These are phyloP conservation scores for Hawksworthiomyces lignivorus DNA, from an alignment of 2,329 filamentous ascomycete species.

Conservation along the genomic window DNA sequence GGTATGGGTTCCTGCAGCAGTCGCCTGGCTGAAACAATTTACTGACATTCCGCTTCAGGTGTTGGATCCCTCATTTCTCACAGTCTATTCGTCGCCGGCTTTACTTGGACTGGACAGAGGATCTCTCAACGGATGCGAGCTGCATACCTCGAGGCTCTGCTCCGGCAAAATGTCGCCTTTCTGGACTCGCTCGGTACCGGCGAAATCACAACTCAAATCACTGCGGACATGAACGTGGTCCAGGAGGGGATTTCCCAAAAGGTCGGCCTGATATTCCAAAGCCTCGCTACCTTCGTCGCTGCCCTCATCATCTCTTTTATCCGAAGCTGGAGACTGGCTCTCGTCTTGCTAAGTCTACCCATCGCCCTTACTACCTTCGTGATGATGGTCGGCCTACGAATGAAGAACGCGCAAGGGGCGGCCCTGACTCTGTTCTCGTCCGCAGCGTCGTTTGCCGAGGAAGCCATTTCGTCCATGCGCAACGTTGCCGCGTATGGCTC, in stretches of 20 bases:
- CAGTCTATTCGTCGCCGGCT: slow-evolving; percentile 16
- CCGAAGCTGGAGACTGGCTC: slow-evolving; percentile 34
- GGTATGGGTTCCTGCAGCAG: too few species aligned
- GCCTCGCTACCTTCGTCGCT: too few species aligned
- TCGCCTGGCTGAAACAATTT: too few species aligned
- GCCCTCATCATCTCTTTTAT: too few species aligned
- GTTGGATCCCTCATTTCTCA: background rate
- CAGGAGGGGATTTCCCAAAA: slow-evolving; percentile 39
- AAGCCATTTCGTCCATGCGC: slow-evolving; percentile 5
- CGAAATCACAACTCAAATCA: slow-evolving; percentile 38
- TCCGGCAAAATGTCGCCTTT: slow-evolving; percentile 8
- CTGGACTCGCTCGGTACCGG: slow-evolving; percentile 26
- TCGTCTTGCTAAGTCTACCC: slow-evolving; percentile 20
- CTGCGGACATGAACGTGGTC: slow-evolving; percentile 39
- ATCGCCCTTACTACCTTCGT: slow-evolving; percentile 4
- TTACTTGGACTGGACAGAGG: slow-evolving; percentile 36
- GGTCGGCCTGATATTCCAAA: slow-evolving; percentile 34
- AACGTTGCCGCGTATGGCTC: slow-evolving; percentile 2
- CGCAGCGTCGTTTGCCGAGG: slow-evolving; percentile 3
- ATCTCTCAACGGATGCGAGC: slow-evolving; percentile 10
- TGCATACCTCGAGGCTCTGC: slow-evolving; percentile 2
- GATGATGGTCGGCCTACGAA: slow-evolving; percentile 2
- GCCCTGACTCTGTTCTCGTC: background rate
- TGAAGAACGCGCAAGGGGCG: slow-evolving; percentile 2
- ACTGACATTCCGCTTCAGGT: too few species aligned